Evolutionary conservation across 495 filamentous ascomycete species (phyloP), one percentile per base, ranked within the genome.

Genomic region (Penicillium diatomitis): DNA sequence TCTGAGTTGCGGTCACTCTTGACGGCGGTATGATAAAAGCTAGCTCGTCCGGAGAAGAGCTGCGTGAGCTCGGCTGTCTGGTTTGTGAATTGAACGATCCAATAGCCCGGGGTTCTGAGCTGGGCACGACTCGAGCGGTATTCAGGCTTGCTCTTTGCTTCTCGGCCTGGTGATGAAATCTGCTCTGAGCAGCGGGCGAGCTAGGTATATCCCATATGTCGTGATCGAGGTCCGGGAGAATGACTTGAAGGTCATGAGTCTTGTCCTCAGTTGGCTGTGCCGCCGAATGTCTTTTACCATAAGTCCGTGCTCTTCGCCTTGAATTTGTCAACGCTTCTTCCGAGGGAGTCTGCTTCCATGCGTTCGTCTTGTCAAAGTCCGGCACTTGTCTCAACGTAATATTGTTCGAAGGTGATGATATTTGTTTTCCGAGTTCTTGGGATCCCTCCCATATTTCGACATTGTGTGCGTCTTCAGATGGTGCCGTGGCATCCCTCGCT

Each of bases 41-140:
- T 40, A 70, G 47, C 43, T 63, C 68, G 47, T 73, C 71, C 1
- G 55, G 57, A 5, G 60, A 61, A 32, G 60, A 58, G 40, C 51
- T 58, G 33, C 54, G 36, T 8, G 50, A 54, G 35, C 30, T 44
- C n/a, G 9, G 28, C 8, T 41, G 31, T 11, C 2, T 20, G n/a
- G 20, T 7, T 8, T 38, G 9, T 1, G 11, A 20, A 3, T 27
- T 20, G 3, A 29, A 42, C 8, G 27, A 20, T n/a, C 8, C 1
- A 30, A 30, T 10, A 12, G 27, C 5, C 33, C 28, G 40, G 11
- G 40, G 27, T 2, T 29, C 29, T 8, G 46, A 31, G 2, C 4
- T 3, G 20, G 29, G 32, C 8, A 7, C 10, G 1, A 48, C 28
- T 4, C 34, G 45, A n/a, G 35, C 44, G 40, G 45, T 8, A 32